Base-by-base conservation (phyloP, 108 stramenopile species). In the Cyclotella choctawhatcheeana region DNA sequence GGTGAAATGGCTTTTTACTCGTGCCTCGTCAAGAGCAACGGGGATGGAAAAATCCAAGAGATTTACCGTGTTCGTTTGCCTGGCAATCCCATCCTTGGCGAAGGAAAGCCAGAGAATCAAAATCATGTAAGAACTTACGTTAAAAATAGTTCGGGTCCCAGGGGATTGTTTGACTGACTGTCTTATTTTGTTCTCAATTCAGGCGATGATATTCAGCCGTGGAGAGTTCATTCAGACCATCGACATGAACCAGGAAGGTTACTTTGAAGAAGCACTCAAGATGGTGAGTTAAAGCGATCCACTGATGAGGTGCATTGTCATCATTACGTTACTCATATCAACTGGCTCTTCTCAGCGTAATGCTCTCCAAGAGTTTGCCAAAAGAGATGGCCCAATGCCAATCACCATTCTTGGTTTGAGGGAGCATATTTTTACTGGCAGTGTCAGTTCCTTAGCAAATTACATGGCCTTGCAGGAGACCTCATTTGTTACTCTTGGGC, bases 41-140 rank as follows among this genome's bases (percentile, higher is more conserved):
- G 93, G 14, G 76, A 79, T 31, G 93, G 94, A 0, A 70, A 72
- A 20, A 91, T 97, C 71, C 78, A 90, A 54, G 97, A 99, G 58
- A 83, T 98, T 44, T 99, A 96, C 84, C 82, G 98, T 25, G 96
- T 99, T 34, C 86, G 96, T 45, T 87, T 99, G 0, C 97, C 98
- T 5, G 98, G 97, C 29, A 97, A 99, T 75, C 97, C 98, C 13
- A 89, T 99, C 44, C 69, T 99, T 14, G 98, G 98, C 17, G 98
- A 99, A 88, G 98, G 98, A 69, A 99, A 99, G 79, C 98, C 98
- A 1, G 98, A 99, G 84, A 99, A 99, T 76, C 98, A 99, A 70
- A 99, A 99, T 62, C 97, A 98, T 60, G 98, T 59, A 20, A 59
- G 58, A n/a, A n/a, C n/a, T n/a, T n/a, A n/a, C n/a, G n/a, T n/a